Percentiles rank a stretch among this genome's conserved stretches.
These are phyloP conservation scores for Smithsoniella earleae DNA, from an alignment of 163 green algal genomes.

Conservation along the genomic window DNA sequence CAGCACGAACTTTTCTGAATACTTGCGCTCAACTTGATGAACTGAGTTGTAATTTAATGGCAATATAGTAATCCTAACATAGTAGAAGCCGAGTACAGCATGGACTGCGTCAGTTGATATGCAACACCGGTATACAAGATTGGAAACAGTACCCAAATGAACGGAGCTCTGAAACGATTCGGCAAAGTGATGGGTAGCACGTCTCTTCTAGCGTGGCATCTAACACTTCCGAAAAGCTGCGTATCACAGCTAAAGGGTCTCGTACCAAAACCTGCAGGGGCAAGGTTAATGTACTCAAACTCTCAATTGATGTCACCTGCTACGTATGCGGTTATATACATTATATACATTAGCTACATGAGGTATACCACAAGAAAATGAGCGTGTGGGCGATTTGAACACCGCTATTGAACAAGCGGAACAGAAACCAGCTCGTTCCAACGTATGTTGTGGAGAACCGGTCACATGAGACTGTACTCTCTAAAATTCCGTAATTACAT, in stretches of 20 bases:
- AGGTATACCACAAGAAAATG: no score
- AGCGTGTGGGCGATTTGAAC: no score
- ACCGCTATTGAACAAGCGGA: no score
- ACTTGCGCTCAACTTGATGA: background rate
- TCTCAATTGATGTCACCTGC: background rate
- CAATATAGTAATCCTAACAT: constrained; percentile 1
- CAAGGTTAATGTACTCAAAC: background rate
- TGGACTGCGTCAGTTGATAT: no score
- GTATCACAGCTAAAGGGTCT: constrained; percentile 51
- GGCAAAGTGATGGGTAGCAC: constrained; percentile 40
- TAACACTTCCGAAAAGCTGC: constrained; percentile 55
- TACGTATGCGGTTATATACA: background rate
- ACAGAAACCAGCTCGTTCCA: no score
- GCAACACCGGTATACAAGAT: no score
- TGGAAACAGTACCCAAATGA: background rate
- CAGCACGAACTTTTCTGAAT: background rate
- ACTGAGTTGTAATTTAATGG: background rate
- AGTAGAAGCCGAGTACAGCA: constrained; percentile 1
- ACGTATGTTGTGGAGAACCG: background rate
- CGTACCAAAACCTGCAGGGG: constrained; percentile 47
- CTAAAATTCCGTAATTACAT: no score
- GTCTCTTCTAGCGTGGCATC: constrained; percentile 56
- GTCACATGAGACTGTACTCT: no score
- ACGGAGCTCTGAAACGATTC: background rate
- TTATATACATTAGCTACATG: no score